Evolutionary conservation across 495 filamentous ascomycete species (phyloP).

Genomic region (Neohortaea acidophila): DNA sequence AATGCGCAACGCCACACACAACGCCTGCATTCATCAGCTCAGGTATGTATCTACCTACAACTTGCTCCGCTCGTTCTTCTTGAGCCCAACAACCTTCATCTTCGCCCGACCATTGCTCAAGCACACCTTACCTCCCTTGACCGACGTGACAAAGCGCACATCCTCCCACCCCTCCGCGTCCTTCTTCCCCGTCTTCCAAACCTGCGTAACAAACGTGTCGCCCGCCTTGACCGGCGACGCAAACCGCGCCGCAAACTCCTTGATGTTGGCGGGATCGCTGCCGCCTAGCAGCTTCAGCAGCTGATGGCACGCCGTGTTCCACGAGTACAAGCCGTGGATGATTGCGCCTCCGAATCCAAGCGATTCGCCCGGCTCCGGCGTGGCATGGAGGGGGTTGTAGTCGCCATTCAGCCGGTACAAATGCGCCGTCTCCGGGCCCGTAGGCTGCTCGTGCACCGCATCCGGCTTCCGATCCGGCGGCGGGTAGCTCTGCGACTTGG

Average conservation of each 20-base stretch:
- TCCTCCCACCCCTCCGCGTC: constrained; percentile 61
- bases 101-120: constrained; percentile 72
- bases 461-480: constrained; percentile 64
- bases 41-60: too few species aligned
- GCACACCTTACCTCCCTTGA: constrained; percentile 54
- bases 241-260: constrained; percentile 77
- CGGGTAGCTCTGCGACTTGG: constrained; percentile 56
- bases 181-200: constrained; percentile 48
- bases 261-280: constrained; percentile 62
- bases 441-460: constrained; percentile 52
- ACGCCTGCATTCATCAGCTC: too few species aligned
- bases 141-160: constrained; percentile 56
- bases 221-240: constrained; percentile 68
- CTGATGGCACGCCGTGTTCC: constrained; percentile 68
- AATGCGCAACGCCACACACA: too few species aligned
- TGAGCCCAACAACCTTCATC: constrained; percentile 44
- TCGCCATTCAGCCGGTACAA: constrained; percentile 66
- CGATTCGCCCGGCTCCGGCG: constrained; percentile 64
- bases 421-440: constrained; percentile 51
- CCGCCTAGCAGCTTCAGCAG: constrained; percentile 56
- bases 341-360: constrained; percentile 85
- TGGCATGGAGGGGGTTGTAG: constrained; percentile 81
- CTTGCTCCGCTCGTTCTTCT: constrained; percentile 41
- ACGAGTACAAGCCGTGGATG: constrained; percentile 75
- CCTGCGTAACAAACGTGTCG: constrained; percentile 49